Base-by-base conservation (phyloP, 768 basidiomycete genomes). In the Termitomyces sp. region DNA sequence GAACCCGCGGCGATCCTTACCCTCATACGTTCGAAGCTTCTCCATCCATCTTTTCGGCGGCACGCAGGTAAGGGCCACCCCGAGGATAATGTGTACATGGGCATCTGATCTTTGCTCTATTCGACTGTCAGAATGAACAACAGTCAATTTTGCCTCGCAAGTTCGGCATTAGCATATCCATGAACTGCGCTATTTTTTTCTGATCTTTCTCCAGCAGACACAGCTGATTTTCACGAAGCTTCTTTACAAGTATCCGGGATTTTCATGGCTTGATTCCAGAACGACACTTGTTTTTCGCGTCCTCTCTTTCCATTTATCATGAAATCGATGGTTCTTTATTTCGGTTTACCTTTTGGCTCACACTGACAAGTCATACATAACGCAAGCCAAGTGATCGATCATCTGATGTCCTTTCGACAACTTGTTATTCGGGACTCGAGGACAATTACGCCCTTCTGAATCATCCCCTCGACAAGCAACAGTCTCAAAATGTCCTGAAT, bases 321-420 rank as follows among this genome's bases (percentile, higher is more conserved):
- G 47, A 58, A 33, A 35, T 53, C 53, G 41, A 38, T 32, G 52
- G 43, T 55, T 46, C 30, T 48, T n/a, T 44, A 54, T 48, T 40
- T 57, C 56, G 56, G 18, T 53, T 41, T 28, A 51, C 46, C 44
- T 9, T 52, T 14, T 57, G 23, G 44, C 43, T 23, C 33, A 18
- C 20, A 51, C 26, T 47, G 30, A 30, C 23, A 32, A 56, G 50
- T 50, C 55, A 43, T 13, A 33, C 38, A 40, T 43, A 23, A 41
- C 20, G 35, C 47, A 57, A 50, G 10, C 20, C 38, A 50, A 32
- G 3, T 32, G 36, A 47, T 60, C 49, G 54, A 56, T 61, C 59
- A 61, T 50, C 41, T 60, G 50, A 54, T 54, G 51, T 16, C 50
- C n/a, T 58, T 32, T 58, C 28, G 56, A 55, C 57, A 48, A 20